These are phyloP conservation scores for Lactuca sativa DNA, from an alignment of 129 eudicot species.

Conservation along the genomic window DNA sequence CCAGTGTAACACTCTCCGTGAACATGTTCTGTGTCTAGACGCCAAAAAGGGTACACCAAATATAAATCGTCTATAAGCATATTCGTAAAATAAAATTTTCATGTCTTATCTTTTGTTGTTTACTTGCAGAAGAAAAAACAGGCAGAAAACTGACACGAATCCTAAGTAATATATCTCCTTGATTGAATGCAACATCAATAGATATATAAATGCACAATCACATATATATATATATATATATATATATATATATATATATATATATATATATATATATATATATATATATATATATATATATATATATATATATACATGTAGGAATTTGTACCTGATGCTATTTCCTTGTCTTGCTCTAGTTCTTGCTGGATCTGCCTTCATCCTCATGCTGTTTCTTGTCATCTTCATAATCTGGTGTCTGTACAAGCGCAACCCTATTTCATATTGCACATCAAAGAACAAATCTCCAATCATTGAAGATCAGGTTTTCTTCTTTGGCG, in stretches of 20 bases:
- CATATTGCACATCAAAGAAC: slow-evolving; percentile 21
- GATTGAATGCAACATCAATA: background rate
- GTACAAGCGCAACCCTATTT: slow-evolving; percentile 16
- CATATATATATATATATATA: too few relatives aligned
- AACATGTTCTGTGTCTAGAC: too few relatives aligned
- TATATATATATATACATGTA: too few relatives aligned
- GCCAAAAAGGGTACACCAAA: background rate
- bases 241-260: too few relatives aligned
- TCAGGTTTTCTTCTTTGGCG: slow-evolving; percentile 32
- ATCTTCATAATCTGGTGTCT: slow-evolving; percentile 24
- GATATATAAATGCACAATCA: background rate
- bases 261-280: too few relatives aligned
- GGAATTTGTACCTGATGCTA: background rate
- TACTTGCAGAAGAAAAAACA: background rate
- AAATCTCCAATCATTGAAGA: slow-evolving; percentile 31
- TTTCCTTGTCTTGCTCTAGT: slow-evolving; percentile 24
- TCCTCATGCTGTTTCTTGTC: slow-evolving; percentile 17
- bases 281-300: too few relatives aligned
- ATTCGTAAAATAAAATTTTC: background rate
- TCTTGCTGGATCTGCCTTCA: slow-evolving; percentile 27
- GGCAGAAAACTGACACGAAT: background rate
- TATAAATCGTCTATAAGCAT: background rate
- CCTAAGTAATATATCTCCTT: slow-evolving; percentile 8
- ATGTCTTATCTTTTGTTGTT: background rate
- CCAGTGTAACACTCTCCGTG: too few relatives aligned